phyloP scores from a whole-genome alignment of 2,329 filamentous ascomycete species.

The Reticulascus tulasneorum region DNA sequence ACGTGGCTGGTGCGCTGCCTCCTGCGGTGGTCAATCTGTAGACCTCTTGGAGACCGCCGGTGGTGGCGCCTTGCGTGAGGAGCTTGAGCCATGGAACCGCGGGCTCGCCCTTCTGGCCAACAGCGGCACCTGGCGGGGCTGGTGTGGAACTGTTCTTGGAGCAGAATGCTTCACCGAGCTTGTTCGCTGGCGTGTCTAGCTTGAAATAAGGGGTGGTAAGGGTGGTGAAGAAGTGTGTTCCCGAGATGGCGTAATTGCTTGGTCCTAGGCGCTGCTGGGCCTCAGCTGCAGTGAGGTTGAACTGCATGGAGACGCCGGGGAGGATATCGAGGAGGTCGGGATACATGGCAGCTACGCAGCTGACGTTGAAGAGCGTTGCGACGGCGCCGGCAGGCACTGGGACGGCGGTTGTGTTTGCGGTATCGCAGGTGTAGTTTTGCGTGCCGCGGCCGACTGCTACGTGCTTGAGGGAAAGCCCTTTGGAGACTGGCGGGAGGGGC shows the following conservation, averaged over 20 bases:
- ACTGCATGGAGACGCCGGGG: slow-evolving; percentile 64
- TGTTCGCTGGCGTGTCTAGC: slow-evolving; percentile 53
- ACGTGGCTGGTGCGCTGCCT: slow-evolving; percentile 70
- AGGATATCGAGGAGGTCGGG: slow-evolving; percentile 63
- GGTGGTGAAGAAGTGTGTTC: slow-evolving; percentile 78
- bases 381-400: slow-evolving; percentile 70
- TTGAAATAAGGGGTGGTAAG: slow-evolving; percentile 74
- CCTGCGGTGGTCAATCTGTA: slow-evolving; percentile 84
- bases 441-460: slow-evolving; percentile 85
- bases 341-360: slow-evolving; percentile 69
- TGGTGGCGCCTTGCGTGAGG: slow-evolving; percentile 48
- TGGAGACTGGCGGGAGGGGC: slow-evolving; percentile 56
- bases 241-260: slow-evolving; percentile 60
- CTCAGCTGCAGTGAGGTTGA: slow-evolving; percentile 41
- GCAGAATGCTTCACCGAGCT: slow-evolving; percentile 59
- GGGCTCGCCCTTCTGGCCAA: slow-evolving; percentile 58
- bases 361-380: slow-evolving; percentile 83
- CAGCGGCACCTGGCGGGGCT: slow-evolving; percentile 59
- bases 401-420: slow-evolving; percentile 51
- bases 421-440: slow-evolving; percentile 87
- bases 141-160: slow-evolving; percentile 56
- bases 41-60: slow-evolving; percentile 65
- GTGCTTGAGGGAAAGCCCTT: slow-evolving; percentile 64
- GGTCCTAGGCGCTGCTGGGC: slow-evolving; percentile 39
- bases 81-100: slow-evolving; percentile 83